Evolutionary conservation across 345 rosid species (phyloP).

Genomic region (Kandelia obovata): DNA sequence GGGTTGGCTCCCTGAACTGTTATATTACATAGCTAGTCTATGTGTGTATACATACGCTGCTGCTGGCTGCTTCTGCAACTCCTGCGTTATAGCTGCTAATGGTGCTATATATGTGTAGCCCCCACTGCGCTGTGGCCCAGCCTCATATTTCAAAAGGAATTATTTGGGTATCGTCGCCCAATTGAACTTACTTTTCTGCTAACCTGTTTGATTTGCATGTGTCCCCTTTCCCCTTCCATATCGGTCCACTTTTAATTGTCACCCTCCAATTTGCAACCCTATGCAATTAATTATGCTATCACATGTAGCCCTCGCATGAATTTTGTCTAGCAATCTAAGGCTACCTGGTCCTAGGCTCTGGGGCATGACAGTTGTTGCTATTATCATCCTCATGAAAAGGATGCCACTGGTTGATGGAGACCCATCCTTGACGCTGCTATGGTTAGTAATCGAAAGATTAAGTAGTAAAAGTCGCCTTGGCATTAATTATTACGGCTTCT

Average conservation of each 20-base stretch:
- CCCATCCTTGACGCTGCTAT: slow-evolving; percentile 23
- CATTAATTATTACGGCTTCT: too few species aligned
- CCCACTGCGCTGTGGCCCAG: background rate
- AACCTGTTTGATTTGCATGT: slow-evolving; percentile 35
- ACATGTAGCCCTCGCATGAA: slow-evolving; percentile 7
- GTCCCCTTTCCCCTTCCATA: slow-evolving; percentile 38
- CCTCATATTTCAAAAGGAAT: slow-evolving; percentile 23
- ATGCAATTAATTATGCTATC: background rate
- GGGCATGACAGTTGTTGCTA: slow-evolving; percentile 53
- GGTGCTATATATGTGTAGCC: slow-evolving; percentile 4
- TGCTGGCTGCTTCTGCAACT: background rate
- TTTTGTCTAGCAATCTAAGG: slow-evolving; percentile 6
- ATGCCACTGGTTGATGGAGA: slow-evolving; percentile 46
- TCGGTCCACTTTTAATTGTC: slow-evolving; percentile 30
- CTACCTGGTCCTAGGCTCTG: slow-evolving; percentile 36
- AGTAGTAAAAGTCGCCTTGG: background rate
- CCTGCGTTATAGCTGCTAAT: background rate
- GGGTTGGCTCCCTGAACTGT: background rate
- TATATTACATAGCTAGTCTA: background rate
- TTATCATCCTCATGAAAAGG: slow-evolving; percentile 43
- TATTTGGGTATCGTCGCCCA: slow-evolving; percentile 30
- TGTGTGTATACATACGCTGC: background rate
- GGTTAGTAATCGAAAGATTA: background rate
- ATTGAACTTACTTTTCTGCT: slow-evolving; percentile 25
- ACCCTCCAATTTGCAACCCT: background rate